A percentile compares a stretch with the other conserved stretches of the same genome.
Evolutionary conservation across 202 grass and related monocot species (phyloP).

Genomic region (Brachypodium distachyon): DNA sequence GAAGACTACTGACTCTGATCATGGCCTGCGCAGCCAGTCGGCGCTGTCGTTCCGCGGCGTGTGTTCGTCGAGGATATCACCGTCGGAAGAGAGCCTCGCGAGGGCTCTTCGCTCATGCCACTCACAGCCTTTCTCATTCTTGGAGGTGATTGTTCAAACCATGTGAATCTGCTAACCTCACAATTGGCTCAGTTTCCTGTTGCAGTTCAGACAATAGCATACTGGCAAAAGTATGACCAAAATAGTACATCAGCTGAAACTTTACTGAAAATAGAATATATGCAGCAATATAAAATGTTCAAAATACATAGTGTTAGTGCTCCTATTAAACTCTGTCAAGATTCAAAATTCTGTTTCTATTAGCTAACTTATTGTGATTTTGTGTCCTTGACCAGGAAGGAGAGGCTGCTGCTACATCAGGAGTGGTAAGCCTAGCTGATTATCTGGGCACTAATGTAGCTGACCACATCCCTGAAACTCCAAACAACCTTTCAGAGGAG

Average conservation of each 20-base stretch:
- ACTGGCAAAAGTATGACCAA: background rate
- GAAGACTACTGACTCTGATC: slow-evolving; percentile 21
- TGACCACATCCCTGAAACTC: slow-evolving; percentile 58
- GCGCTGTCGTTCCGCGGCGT: slow-evolving; percentile 60
- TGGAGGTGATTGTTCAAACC: slow-evolving; percentile 34
- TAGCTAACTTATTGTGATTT: background rate
- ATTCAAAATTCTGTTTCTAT: background rate
- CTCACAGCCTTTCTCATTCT: slow-evolving; percentile 76
- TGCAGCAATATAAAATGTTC: background rate
- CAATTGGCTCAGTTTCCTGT: background rate
- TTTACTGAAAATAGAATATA: background rate
- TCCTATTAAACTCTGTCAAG: background rate
- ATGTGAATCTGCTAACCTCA: background rate
- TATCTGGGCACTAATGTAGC: slow-evolving; percentile 45
- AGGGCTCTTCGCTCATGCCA: slow-evolving; percentile 80
- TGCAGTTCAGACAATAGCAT: background rate
- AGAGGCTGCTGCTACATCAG: slow-evolving; percentile 25
- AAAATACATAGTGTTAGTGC: background rate
- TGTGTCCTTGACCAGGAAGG: slow-evolving; percentile 35
- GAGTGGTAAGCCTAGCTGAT: slow-evolving; percentile 62
- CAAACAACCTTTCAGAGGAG: slow-evolving; percentile 79
- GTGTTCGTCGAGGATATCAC: slow-evolving; percentile 78
- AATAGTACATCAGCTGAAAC: background rate
- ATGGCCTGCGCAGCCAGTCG: slow-evolving; percentile 48
- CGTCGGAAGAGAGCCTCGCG: slow-evolving; percentile 67